Evolutionary conservation across 257 asterid genomes (phyloP).

Genomic region (Penstemon eatonii): DNA sequence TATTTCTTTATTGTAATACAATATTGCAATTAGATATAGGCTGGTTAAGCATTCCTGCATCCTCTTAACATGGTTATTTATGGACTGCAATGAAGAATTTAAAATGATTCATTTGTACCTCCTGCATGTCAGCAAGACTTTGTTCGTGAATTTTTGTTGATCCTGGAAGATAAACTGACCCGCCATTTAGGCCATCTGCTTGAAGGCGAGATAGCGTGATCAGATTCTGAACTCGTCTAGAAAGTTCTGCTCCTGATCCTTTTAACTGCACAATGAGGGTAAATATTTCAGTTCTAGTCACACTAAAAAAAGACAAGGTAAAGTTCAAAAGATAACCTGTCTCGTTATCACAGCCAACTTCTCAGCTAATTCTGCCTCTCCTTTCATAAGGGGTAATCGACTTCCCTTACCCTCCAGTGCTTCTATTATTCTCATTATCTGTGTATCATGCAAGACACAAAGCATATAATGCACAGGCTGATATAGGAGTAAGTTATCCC

Average conservation of each 20-base stretch:
- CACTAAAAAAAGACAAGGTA: slow-evolving; percentile 31
- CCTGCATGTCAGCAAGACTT: slow-evolving; percentile 90
- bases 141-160: slow-evolving; percentile 86
- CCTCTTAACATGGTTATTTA: not conserved
- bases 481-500: not conserved
- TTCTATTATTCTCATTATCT: slow-evolving; percentile 91
- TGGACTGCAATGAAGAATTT: slow-evolving; percentile 15
- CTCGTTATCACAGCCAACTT: slow-evolving; percentile 72
- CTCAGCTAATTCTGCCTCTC: slow-evolving; percentile 96
- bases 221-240: slow-evolving; percentile 88
- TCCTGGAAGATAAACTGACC: slow-evolving; percentile 75
- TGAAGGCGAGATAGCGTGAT: slow-evolving; percentile 73
- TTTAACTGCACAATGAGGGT: slow-evolving; percentile 53
- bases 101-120: slow-evolving; percentile 48
- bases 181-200: slow-evolving; percentile 65
- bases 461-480: slow-evolving; percentile 9
- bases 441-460: slow-evolving; percentile 25
- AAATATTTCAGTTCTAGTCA: slow-evolving; percentile 24
- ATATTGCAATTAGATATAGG: not conserved
- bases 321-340: slow-evolving; percentile 55
- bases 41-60: not conserved
- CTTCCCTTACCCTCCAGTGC: slow-evolving; percentile 88
- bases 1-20: not conserved
- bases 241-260: slow-evolving; percentile 96
- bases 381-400: slow-evolving; percentile 82